Base-by-base conservation (phyloP, 2,329 filamentous ascomycete species). In the Neofusicoccum umdonicola region DNA sequence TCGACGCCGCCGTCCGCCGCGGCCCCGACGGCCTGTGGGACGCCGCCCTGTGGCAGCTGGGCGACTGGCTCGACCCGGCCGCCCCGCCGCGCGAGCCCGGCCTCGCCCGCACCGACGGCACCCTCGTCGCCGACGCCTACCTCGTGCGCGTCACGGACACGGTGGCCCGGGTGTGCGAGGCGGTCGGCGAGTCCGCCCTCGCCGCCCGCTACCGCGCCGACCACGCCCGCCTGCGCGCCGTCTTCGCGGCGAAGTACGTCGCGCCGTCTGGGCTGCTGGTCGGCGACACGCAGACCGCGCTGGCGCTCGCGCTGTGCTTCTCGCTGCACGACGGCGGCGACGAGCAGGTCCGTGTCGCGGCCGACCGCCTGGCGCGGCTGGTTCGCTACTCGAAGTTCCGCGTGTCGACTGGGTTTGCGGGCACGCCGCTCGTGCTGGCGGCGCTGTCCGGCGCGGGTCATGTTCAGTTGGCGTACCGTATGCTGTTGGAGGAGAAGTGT, bases 401-500 rank as follows among this genome's bases (percentile, higher is more conserved):
- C 31, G 69, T 71, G 27, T 66, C 66, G 13, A 71, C 69, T 0
- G 69, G 69, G 2, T 71, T 71, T 11, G 69, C 68, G 27, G 68
- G 69, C 0, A 71, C 68, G 4, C 69, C 68, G 41, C 66, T 69
- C 19, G 66, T 71, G 9, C 67, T 67, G 19, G 67, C 67, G 35
- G 69, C 69, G 2, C 66, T 71, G 5, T 51, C 64, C 0, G 39
- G 47, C 27, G 65, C 69, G 9, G 68, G 68, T 17, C 51, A 67
- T 1, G 72, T 74, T 35, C 72, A 62, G 27, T 57, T 64, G 15
- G 69, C 70, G 62, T 85, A 85, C 68, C 73, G 74, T 15, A 84
- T 85, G 80, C 74, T 85, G 1, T 72, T 81, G 4, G 77, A 83
- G 68, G 80, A 76, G 5, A 69, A 76, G 3, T 76, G 78, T 1